phyloP scores from a whole-genome alignment of 1,284 basidiomycete species.

The Anthracocystis panici-leucophaei region DNA sequence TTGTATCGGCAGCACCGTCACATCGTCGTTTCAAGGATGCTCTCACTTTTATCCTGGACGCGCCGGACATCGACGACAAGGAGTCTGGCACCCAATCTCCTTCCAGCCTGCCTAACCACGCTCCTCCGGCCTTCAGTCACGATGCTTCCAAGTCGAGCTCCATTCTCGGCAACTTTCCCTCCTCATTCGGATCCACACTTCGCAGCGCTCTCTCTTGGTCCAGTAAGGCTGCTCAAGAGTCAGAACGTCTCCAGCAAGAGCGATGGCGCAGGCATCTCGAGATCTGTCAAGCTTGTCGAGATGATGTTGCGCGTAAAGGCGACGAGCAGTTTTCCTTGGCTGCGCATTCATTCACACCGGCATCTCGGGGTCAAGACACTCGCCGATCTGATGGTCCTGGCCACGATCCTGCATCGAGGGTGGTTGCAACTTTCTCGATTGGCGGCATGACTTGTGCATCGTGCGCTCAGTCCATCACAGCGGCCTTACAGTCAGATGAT shows the following conservation, averaged over 20 bases:
- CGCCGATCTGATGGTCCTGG: too few relatives aligned
- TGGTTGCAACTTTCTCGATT: slow-evolving; percentile 23
- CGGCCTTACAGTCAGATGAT: slow-evolving; percentile 10
- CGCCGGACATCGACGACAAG: slow-evolving; percentile 16
- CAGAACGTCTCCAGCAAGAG: slow-evolving; percentile 33
- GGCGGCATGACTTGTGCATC: slow-evolving; percentile 40
- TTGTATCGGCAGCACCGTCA: slow-evolving; percentile 5
- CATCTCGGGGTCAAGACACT: not conserved
- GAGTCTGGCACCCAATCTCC: not conserved
- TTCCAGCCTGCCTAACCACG: slow-evolving; percentile 9
- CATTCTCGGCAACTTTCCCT: slow-evolving; percentile 13
- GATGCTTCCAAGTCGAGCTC: slow-evolving; percentile 6
- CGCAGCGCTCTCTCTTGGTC: slow-evolving; percentile 15
- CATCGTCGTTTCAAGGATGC: slow-evolving; percentile 21
- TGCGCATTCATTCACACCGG: not conserved
- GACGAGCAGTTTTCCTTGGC: not conserved
- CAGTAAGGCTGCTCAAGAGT: not conserved
- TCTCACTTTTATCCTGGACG: slow-evolving; percentile 21
- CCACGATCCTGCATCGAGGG: not conserved
- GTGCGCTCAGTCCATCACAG: slow-evolving; percentile 26
- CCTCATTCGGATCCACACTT: slow-evolving; percentile 33
- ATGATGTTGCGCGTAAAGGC: slow-evolving; percentile 49
- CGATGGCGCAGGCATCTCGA: slow-evolving; percentile 66
- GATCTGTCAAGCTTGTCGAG: slow-evolving; percentile 69
- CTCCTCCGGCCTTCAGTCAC: not conserved